Percentiles rank a stretch among this genome's conserved stretches.
These are phyloP conservation scores for Penicillium coprophilum DNA, from an alignment of 495 filamentous ascomycete species.

Conservation along the genomic window DNA sequence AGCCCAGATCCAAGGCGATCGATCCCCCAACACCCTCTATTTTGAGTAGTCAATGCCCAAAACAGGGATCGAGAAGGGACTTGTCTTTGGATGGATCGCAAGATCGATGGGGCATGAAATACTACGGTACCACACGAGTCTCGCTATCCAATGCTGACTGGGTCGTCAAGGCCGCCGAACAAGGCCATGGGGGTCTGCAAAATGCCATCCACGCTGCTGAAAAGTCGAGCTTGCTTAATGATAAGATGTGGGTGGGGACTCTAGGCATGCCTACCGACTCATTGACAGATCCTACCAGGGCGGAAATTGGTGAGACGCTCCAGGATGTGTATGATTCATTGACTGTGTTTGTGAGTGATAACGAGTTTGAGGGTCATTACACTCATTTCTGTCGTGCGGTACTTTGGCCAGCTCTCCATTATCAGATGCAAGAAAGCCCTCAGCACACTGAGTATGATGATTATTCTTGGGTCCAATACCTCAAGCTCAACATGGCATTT, in stretches of 20 bases:
- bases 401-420: slow-evolving; percentile 86
- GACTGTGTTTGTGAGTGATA: slow-evolving; percentile 76
- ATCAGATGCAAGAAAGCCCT: slow-evolving; percentile 89
- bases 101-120: slow-evolving; percentile 4
- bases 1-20: slow-evolving; percentile 69
- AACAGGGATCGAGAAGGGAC: slow-evolving; percentile 14
- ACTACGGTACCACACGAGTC: slow-evolving; percentile 47
- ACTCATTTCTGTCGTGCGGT: slow-evolving; percentile 85
- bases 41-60: slow-evolving; percentile 53
- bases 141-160: slow-evolving; percentile 64
- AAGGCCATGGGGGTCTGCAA: slow-evolving; percentile 81
- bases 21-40: slow-evolving; percentile 66
- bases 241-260: slow-evolving; percentile 80
- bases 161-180: slow-evolving; percentile 74
- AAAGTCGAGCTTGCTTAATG: slow-evolving; percentile 54
- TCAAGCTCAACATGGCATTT: slow-evolving; percentile 81
- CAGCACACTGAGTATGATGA: slow-evolving; percentile 94
- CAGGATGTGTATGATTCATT: slow-evolving; percentile 73
- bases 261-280: slow-evolving; percentile 86
- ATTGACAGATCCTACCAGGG: slow-evolving; percentile 63
- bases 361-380: slow-evolving; percentile 85
- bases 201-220: slow-evolving; percentile 77
- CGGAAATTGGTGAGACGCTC: slow-evolving; percentile 75
- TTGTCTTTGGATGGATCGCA: slow-evolving; percentile 14
- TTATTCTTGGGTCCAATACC: slow-evolving; percentile 91